phyloP scores from a whole-genome alignment of 2,329 filamentous ascomycete species.

The Helicocarpus griseus region DNA sequence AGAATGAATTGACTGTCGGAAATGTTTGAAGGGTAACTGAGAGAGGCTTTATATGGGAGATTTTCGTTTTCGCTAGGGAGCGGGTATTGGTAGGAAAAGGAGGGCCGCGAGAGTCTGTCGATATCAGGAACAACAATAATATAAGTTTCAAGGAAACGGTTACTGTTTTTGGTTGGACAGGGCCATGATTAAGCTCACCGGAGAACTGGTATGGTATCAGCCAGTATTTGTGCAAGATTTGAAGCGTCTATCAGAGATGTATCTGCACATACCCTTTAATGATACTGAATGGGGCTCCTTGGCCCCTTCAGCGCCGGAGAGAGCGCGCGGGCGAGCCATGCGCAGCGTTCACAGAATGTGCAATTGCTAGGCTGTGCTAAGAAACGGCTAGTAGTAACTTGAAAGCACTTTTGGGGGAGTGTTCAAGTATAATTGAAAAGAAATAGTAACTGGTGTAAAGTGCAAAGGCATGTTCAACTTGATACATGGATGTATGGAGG shows the following conservation, averaged over 20 bases:
- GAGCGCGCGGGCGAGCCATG: slow-evolving; percentile 36
- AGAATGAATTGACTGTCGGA: slow-evolving; percentile 46
- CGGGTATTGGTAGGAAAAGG: slow-evolving; percentile 35
- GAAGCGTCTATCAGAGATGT: not conserved
- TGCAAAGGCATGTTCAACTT: too few species aligned
- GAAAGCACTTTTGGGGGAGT: too few species aligned
- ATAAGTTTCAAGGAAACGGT: not conserved
- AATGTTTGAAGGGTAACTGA: slow-evolving; percentile 56
- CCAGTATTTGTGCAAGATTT: slow-evolving; percentile 10
- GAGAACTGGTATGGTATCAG: slow-evolving; percentile 23
- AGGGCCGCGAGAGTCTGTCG: slow-evolving; percentile 64
- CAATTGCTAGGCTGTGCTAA: not conserved
- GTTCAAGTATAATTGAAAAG: too few species aligned
- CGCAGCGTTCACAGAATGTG: not conserved
- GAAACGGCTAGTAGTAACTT: too few species aligned
- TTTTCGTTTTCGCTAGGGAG: slow-evolving; percentile 38
- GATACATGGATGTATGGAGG: too few species aligned
- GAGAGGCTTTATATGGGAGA: slow-evolving; percentile 54
- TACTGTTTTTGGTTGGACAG: not conserved
- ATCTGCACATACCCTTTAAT: slow-evolving; percentile 49
- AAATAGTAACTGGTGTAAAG: too few species aligned
- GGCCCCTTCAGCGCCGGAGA: slow-evolving; percentile 33
- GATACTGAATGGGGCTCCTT: slow-evolving; percentile 74
- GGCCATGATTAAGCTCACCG: slow-evolving; percentile 24
- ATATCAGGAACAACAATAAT: not conserved